Percentiles rank a stretch among this genome's conserved stretches.
Conservation (phyloP, 208 protist species). For the Naegleria fowleri region DNA sequence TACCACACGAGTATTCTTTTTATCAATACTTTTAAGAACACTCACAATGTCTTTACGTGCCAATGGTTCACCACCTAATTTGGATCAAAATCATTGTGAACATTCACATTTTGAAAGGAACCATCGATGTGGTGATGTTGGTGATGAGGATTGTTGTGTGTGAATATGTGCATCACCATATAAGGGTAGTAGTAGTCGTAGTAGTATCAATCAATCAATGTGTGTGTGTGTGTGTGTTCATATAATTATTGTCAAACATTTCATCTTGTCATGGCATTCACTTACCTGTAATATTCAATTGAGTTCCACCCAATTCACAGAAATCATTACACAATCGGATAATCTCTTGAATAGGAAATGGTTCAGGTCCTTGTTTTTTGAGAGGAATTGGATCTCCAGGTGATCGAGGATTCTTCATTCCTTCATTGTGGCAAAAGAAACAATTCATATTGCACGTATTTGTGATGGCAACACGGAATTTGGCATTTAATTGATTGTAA, state of each 20-base stretch:
- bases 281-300: slow-evolving; percentile 28
- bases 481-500: not conserved
- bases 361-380: not conserved
- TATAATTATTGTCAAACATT: too few relatives aligned
- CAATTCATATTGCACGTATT: slow-evolving; percentile 31
- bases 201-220: too few relatives aligned
- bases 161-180: too few relatives aligned
- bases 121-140: too few relatives aligned
- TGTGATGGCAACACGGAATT: not conserved
- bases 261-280: too few relatives aligned
- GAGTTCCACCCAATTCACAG: slow-evolving; percentile 19
- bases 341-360: slow-evolving; percentile 1
- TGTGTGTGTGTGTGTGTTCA: too few relatives aligned
- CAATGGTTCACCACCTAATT: not conserved
- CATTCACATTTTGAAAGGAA: too few relatives aligned
- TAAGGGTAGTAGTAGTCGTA: too few relatives aligned
- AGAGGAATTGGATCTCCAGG: not conserved
- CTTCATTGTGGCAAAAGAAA: slow-evolving; percentile 32
- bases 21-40: not conserved
- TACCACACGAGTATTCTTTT: not conserved
- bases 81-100: too few relatives aligned
- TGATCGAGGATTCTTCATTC: slow-evolving; percentile 30
- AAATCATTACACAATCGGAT: slow-evolving; percentile 22
- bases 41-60: not conserved
- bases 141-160: too few relatives aligned